A percentile compares a stretch with the other conserved stretches of the same genome.
Evolutionary conservation across 306 rosid species (phyloP).

Genomic region (Canavalia ensiformis): DNA sequence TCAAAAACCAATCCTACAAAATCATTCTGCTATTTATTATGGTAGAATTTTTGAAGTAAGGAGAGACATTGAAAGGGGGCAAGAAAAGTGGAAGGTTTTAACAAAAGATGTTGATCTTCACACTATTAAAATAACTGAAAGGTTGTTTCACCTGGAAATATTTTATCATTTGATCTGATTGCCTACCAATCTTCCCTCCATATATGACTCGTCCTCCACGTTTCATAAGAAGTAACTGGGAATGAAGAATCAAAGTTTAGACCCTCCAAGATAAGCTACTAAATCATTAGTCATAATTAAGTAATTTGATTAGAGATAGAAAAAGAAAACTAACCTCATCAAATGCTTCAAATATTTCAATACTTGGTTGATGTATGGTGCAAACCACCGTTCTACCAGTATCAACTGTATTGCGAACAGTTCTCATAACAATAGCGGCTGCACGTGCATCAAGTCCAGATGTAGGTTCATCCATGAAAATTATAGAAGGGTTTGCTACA

Average conservation of each 20-base stretch:
- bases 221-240: slow-evolving; percentile 88
- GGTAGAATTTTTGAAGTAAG: not conserved
- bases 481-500: slow-evolving; percentile 88
- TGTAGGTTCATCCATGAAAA: slow-evolving; percentile 93
- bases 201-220: slow-evolving; percentile 84
- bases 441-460: slow-evolving; percentile 93
- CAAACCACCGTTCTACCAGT: slow-evolving; percentile 93
- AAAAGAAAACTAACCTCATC: slow-evolving; percentile 66
- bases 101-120: not conserved
- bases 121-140: slow-evolving; percentile 33
- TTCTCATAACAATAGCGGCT: slow-evolving; percentile 89
- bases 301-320: not conserved
- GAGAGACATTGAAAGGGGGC: not conserved
- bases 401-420: slow-evolving; percentile 88
- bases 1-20: not conserved
- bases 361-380: slow-evolving; percentile 90
- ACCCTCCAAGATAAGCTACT: slow-evolving; percentile 29
- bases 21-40: not conserved
- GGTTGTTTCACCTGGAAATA: slow-evolving; percentile 76
- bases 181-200: slow-evolving; percentile 80
- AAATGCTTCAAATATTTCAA: slow-evolving; percentile 90
- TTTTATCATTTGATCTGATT: slow-evolving; percentile 72
- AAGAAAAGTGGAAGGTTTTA: not conserved
- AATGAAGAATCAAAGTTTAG: slow-evolving; percentile 37
- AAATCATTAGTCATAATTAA: slow-evolving; percentile 1